These are phyloP conservation scores for Deinandra increscens DNA, from an alignment of 129 eudicot species.

Conservation along the genomic window DNA sequence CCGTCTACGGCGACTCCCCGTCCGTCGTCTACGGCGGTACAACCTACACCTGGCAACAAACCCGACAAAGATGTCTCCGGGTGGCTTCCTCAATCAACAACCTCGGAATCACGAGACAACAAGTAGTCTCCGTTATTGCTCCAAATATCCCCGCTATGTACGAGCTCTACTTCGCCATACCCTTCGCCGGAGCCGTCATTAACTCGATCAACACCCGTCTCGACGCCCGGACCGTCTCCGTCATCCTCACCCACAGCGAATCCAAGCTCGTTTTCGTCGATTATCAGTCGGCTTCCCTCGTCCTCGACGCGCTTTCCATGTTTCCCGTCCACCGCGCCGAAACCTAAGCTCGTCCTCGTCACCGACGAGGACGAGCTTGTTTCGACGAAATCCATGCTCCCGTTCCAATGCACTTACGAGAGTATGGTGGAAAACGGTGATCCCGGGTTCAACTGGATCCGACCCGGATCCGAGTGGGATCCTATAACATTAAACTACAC, in stretches of 20 bases:
- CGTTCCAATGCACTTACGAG: slow-evolving; percentile 35
- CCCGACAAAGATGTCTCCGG: slow-evolving; percentile 42
- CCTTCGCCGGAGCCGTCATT: slow-evolving; percentile 53
- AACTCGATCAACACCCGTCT: slow-evolving; percentile 60
- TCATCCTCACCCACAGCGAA: slow-evolving; percentile 42
- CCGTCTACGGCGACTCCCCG: slow-evolving; percentile 46
- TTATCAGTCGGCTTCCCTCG: slow-evolving; percentile 15
- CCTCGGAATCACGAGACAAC: slow-evolving; percentile 32
- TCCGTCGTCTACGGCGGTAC: slow-evolving; percentile 38
- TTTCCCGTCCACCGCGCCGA: slow-evolving; percentile 10
- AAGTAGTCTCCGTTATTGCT: slow-evolving; percentile 59
- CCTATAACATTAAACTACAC: slow-evolving; percentile 56
- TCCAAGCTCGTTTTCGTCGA: slow-evolving; percentile 50
- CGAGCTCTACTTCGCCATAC: slow-evolving; percentile 64
- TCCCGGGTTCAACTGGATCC: slow-evolving; percentile 45
- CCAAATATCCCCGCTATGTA: slow-evolving; percentile 64
- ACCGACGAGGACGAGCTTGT: slow-evolving; percentile 28
- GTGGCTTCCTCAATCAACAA: slow-evolving; percentile 48
- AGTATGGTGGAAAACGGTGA: slow-evolving; percentile 43
- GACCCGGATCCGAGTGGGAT: slow-evolving; percentile 52
- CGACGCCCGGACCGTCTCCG: slow-evolving; percentile 45
- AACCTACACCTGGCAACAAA: slow-evolving; percentile 43
- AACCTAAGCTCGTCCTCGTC: slow-evolving; percentile 39
- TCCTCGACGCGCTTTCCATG: slow-evolving; percentile 33
- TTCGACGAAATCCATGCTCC: background rate